These are phyloP conservation scores for Blastobotrys petasosporus DNA, from an alignment of 1,139 yeast species.

Conservation along the genomic window DNA sequence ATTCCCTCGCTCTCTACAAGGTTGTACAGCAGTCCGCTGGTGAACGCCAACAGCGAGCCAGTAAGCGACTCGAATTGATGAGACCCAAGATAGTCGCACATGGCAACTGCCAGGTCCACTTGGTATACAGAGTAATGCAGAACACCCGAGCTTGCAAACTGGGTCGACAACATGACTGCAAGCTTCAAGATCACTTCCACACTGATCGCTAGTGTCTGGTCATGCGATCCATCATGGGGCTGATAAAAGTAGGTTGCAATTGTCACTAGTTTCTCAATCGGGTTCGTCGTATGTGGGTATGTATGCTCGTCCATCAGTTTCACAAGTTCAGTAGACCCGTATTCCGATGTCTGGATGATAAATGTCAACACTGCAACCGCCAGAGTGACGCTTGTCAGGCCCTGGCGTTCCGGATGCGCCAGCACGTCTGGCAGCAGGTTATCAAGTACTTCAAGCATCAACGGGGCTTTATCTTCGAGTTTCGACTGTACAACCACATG, in stretches of 20 bases:
- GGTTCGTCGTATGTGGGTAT: background rate
- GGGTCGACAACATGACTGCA: constrained; percentile 9
- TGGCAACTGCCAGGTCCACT: constrained; percentile 1
- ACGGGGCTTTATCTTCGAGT: background rate
- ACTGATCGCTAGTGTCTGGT: background rate
- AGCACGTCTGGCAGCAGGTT: background rate
- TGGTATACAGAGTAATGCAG: constrained; percentile 9
- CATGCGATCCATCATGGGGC: background rate
- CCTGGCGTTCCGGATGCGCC: background rate
- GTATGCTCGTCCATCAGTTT: background rate
- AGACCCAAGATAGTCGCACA: background rate
- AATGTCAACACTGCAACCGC: constrained; percentile 2
- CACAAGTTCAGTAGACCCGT: background rate
- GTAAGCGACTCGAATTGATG: background rate
- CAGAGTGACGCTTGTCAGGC: constrained; percentile 4
- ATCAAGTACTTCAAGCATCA: constrained; percentile 1
- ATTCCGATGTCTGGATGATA: constrained; percentile 4
- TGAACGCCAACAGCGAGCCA: constrained; percentile 7
- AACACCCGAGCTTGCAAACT: constrained; percentile 5
- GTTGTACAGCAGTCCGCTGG: constrained; percentile 10
- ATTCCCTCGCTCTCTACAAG: constrained; percentile 8
- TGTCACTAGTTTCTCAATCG: constrained; percentile 1
- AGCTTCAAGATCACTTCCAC: constrained; percentile 4
- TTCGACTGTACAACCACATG: constrained; percentile 6
- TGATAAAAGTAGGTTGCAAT: background rate